A percentile compares a stretch with the other conserved stretches of the same genome.
Conservation (phyloP, 495 filamentous ascomycete genomes). For the Thermothielavioides terrestris region DNA sequence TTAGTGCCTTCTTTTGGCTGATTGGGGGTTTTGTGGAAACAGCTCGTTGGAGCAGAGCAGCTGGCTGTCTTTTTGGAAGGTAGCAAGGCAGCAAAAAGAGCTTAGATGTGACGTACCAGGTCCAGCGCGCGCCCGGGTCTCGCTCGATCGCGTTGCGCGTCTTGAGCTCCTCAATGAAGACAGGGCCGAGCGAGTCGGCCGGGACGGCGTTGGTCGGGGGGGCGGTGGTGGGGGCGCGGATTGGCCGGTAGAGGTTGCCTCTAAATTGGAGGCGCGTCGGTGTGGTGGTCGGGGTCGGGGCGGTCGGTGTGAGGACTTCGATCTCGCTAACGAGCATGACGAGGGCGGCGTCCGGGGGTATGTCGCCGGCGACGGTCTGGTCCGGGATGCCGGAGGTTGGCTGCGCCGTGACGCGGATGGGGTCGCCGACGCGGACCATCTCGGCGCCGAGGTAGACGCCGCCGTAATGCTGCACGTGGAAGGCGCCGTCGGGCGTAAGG, state of each 20-base stretch:
- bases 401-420: conserved; percentile 24
- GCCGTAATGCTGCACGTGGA: conserved; percentile 8
- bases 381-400: not conserved
- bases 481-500: conserved; percentile 5
- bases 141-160: conserved; percentile 27
- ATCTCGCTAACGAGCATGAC: conserved; percentile 30
- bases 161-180: conserved; percentile 29
- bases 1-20: not conserved
- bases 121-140: conserved; percentile 16
- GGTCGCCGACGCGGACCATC: conserved; percentile 33
- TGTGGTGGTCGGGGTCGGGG: conserved; percentile 4
- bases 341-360: conserved; percentile 4
- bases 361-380: conserved; percentile 1
- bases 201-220: conserved; percentile 7
- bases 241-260: conserved; percentile 22
- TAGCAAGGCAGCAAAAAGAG: too few relatives aligned
- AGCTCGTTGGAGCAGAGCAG: too few relatives aligned
- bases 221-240: conserved; percentile 5
- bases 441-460: conserved; percentile 41
- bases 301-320: conserved; percentile 12
- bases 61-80: too few relatives aligned
- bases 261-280: conserved; percentile 21
- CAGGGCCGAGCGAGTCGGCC: conserved; percentile 20
- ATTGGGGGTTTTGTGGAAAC: too few relatives aligned
- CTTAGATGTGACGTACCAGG: conserved; percentile 24